Conservation (phyloP, 2,329 filamentous ascomycete species). For the Magnaporthales sp. region DNA sequence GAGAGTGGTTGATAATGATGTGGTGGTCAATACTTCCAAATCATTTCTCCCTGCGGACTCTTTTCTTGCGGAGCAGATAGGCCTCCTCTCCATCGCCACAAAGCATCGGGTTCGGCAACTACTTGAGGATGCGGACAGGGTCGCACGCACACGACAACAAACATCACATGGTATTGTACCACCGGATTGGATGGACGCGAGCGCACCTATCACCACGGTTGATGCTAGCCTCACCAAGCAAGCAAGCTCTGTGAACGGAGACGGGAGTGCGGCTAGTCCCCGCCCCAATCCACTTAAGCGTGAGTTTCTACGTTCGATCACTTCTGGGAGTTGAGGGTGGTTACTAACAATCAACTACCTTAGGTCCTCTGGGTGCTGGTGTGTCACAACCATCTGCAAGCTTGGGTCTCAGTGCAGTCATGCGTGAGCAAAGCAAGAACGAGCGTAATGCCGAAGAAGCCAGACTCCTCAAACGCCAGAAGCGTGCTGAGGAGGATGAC, state of each 20-base stretch:
- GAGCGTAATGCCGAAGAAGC: constrained; percentile 68
- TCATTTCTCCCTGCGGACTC: constrained; percentile 69
- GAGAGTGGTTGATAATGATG: constrained; percentile 51
- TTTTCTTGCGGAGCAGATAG: constrained; percentile 71
- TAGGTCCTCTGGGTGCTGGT: constrained; percentile 34
- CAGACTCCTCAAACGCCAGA: constrained; percentile 58
- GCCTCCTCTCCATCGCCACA: constrained; percentile 72
- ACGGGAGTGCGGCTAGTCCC: constrained; percentile 42
- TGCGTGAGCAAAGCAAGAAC: constrained; percentile 54
- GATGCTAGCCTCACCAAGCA: constrained; percentile 22
- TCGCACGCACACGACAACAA: constrained; percentile 64
- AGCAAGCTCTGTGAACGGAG: constrained; percentile 26
- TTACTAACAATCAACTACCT: constrained; percentile 7
- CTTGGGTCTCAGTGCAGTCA: constrained; percentile 19
- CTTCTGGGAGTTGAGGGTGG: background rate
- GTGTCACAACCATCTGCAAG: constrained; percentile 15
- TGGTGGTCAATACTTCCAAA: constrained; percentile 53
- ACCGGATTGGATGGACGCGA: constrained; percentile 65
- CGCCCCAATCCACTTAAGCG: constrained; percentile 50
- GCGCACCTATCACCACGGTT: constrained; percentile 40
- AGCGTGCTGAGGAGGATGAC: constrained; percentile 37
- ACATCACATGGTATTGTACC: constrained; percentile 75
- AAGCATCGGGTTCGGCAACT: constrained; percentile 71
- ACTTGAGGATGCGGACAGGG: constrained; percentile 64
- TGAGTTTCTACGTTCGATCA: constrained; percentile 29